Percentiles rank a stretch among this genome's conserved stretches.
phyloP scores from a whole-genome alignment of 192 early-diverging fungal species.

The Backusella sp. region DNA sequence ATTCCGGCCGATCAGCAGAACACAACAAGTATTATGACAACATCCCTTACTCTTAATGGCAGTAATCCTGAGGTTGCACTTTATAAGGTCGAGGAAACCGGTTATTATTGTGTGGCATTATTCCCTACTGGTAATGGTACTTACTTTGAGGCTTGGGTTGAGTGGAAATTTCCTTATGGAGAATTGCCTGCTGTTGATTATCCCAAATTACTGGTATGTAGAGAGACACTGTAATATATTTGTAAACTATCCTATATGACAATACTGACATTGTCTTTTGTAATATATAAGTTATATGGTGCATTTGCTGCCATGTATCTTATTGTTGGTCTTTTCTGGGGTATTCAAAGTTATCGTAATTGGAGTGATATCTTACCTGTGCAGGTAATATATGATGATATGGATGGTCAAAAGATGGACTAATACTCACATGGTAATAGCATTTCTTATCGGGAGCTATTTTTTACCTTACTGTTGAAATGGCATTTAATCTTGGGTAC shows the following conservation, averaged over 20 bases:
- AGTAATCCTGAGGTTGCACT: constrained; percentile 44
- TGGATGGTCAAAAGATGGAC: background rate
- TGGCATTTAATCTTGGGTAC: constrained; percentile 89
- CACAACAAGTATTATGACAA: constrained; percentile 32
- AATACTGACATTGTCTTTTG: background rate
- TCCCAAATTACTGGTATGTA: constrained; percentile 75
- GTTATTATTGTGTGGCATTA: constrained; percentile 80
- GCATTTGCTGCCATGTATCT: constrained; percentile 72
- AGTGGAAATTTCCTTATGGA: constrained; percentile 81
- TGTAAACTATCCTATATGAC: background rate
- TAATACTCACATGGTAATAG: constrained; percentile 17
- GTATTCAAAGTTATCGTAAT: constrained; percentile 69
- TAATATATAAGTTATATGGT: constrained; percentile 66
- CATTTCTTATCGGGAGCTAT: constrained; percentile 86
- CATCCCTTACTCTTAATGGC: constrained; percentile 30
- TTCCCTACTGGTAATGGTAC: constrained; percentile 30
- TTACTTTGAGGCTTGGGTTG: constrained; percentile 53
- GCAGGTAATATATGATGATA: constrained; percentile 47
- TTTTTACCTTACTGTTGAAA: constrained; percentile 84
- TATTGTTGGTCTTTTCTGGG: constrained; percentile 75
- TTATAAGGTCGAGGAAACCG: constrained; percentile 74
- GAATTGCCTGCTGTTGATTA: constrained; percentile 82
- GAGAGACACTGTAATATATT: background rate
- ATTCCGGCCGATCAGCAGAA: constrained; percentile 35
- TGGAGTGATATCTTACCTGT: constrained; percentile 90